A percentile compares a stretch with the other conserved stretches of the same genome.
phyloP scores from a whole-genome alignment of 2,329 filamentous ascomycete genomes.

The Paraconiothyrium brasiliense region DNA sequence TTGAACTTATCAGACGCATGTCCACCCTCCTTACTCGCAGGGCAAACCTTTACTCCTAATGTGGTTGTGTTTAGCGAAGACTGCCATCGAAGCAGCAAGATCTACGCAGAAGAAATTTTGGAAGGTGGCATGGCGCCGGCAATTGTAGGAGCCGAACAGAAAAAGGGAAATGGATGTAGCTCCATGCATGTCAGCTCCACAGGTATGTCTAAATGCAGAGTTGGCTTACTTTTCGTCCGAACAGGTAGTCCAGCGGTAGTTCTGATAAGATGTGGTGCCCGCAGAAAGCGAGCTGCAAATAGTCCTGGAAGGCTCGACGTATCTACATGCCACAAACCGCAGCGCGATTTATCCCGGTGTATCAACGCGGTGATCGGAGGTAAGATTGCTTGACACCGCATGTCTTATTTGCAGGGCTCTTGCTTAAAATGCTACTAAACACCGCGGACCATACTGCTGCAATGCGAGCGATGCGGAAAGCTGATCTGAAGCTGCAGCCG shows the following conservation, averaged over 20 bases:
- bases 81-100: neutral
- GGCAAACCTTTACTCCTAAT: neutral
- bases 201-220: neutral
- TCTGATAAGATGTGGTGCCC: neutral
- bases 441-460: too few relatives aligned
- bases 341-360: neutral
- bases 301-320: neutral
- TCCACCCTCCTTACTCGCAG: neutral
- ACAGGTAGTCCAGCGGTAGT: neutral
- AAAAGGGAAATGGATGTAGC: neutral
- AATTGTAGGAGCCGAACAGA: conserved; percentile 6
- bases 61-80: neutral
- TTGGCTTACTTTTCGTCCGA: neutral
- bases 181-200: neutral
- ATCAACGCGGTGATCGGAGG: too few relatives aligned
- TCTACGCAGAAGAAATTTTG: neutral
- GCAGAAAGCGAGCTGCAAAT: neutral
- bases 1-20: neutral
- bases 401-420: too few relatives aligned
- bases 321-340: neutral
- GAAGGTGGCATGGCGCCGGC: neutral
- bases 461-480: too few relatives aligned
- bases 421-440: too few relatives aligned
- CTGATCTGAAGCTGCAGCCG: too few relatives aligned
- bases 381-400: too few relatives aligned